phyloP scores from a whole-genome alignment of 2,329 filamentous ascomycete species.

The Apiospora kogelbergensis region DNA sequence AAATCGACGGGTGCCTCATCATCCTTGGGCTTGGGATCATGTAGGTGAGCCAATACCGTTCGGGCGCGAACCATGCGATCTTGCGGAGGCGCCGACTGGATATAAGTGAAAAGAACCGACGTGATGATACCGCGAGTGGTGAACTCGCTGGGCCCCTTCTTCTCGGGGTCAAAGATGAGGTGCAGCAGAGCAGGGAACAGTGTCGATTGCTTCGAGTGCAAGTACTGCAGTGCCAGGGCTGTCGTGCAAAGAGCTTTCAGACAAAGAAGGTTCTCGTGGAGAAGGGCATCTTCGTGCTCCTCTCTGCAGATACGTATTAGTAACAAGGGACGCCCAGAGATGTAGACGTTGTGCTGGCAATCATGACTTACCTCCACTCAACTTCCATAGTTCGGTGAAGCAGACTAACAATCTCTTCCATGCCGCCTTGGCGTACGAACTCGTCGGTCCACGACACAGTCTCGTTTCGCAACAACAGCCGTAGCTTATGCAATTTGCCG shows the following conservation, averaged over 20 bases:
- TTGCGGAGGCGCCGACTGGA: conserved; percentile 63
- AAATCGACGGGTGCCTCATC: conserved; percentile 78
- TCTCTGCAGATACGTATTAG: conserved; percentile 54
- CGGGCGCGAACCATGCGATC: conserved; percentile 69
- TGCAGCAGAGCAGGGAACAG: conserved; percentile 83
- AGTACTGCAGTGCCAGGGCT: conserved; percentile 77
- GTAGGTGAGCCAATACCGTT: conserved; percentile 76
- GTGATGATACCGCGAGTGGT: conserved; percentile 89
- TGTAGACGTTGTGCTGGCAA: not conserved
- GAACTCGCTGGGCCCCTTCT: conserved; percentile 96
- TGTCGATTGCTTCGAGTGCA: conserved; percentile 74
- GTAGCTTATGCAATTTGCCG: conserved; percentile 91
- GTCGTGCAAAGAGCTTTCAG: conserved; percentile 94
- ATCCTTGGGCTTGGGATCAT: conserved; percentile 75
- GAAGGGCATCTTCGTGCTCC: conserved; percentile 89
- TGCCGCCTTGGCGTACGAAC: conserved; percentile 86
- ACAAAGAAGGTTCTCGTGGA: conserved; percentile 90
- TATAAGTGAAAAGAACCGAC: conserved; percentile 84
- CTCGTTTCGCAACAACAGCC: conserved; percentile 87
- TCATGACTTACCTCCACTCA: conserved; percentile 80
- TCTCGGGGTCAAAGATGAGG: conserved; percentile 96
- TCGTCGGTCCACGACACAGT: conserved; percentile 93
- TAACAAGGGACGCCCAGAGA: not conserved
- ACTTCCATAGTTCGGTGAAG: conserved; percentile 91
- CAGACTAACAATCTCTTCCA: conserved; percentile 85